phyloP scores from a whole-genome alignment of 2,329 filamentous ascomycete genomes.

The Alternaria brassicae region DNA sequence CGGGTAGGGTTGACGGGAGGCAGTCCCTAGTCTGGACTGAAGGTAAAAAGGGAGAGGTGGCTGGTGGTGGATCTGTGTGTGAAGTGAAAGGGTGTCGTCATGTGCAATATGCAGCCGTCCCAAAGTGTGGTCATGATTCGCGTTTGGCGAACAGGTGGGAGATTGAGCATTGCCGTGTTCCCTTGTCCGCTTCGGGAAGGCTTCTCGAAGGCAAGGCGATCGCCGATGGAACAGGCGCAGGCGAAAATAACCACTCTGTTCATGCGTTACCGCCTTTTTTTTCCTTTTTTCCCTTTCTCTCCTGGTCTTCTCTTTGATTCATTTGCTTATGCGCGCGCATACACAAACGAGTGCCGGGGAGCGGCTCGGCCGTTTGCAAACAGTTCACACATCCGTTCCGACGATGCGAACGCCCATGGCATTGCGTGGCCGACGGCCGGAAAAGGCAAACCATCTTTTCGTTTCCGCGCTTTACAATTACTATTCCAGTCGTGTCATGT shows the following conservation, averaged over 20 bases:
- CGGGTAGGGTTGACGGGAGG: constrained; percentile 1
- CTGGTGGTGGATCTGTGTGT: constrained; percentile 14
- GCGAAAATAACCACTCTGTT: constrained; percentile 1
- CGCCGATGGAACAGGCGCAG: constrained; percentile 8
- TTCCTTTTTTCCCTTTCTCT: too few species aligned
- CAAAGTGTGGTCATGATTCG: constrained; percentile 16
- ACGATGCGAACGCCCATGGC: constrained; percentile 16
- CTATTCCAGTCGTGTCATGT: constrained; percentile 23
- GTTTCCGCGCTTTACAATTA: neutral
- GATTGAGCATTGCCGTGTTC: constrained; percentile 1
- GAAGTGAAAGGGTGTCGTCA: constrained; percentile 24
- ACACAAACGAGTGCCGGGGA: neutral
- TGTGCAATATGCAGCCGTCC: neutral
- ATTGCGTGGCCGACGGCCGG: constrained; percentile 17
- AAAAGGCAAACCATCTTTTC: constrained; percentile 13
- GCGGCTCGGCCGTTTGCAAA: constrained; percentile 31
- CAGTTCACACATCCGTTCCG: constrained; percentile 35
- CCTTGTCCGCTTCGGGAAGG: constrained; percentile 22
- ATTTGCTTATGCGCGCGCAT: neutral
- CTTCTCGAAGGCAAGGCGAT: constrained; percentile 33
- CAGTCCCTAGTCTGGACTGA: neutral
- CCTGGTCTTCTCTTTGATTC: neutral
- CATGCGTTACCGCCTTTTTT: constrained; percentile 7
- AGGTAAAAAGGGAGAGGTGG: neutral
- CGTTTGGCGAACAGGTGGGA: constrained; percentile 33